phyloP scores from a whole-genome alignment of 2,329 filamentous ascomycete genomes.

The Alternaria ethzedia region DNA sequence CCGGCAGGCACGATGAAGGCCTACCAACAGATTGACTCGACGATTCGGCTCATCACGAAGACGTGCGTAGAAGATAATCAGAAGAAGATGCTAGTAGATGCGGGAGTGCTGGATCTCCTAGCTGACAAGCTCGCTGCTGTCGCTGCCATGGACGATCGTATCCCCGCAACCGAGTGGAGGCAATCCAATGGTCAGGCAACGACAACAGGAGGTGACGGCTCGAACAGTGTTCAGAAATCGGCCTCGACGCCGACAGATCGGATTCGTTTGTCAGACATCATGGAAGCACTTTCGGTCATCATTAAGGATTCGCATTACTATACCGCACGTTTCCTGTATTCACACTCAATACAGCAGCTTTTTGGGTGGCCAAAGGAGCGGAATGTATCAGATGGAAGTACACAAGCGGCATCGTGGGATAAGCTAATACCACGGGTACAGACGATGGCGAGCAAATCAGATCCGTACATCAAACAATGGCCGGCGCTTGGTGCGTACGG shows the following conservation, averaged over 20 bases:
- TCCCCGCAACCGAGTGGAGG: conserved; percentile 24
- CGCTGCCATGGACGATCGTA: conserved; percentile 35
- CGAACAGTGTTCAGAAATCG: not conserved
- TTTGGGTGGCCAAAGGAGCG: conserved; percentile 41
- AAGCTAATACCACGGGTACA: conserved; percentile 49
- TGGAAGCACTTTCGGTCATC: conserved; percentile 79
- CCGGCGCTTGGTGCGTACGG: conserved; percentile 50
- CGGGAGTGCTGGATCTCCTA: conserved; percentile 78
- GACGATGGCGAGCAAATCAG: conserved; percentile 47
- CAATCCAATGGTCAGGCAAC: conserved; percentile 20
- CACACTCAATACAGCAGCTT: conserved; percentile 46
- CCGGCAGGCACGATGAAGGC: conserved; percentile 58
- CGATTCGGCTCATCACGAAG: conserved; percentile 64
- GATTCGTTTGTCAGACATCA: conserved; percentile 66
- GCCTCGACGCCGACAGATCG: not conserved
- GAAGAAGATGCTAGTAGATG: conserved; percentile 72
- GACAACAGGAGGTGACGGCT: not conserved
- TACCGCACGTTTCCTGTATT: conserved; percentile 66
- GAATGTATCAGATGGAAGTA: conserved; percentile 26
- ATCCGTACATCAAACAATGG: conserved; percentile 52
- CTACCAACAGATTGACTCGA: conserved; percentile 68
- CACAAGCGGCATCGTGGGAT: conserved; percentile 35
- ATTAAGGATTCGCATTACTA: conserved; percentile 80
- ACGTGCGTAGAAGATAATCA: conserved; percentile 74
- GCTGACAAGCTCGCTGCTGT: conserved; percentile 68